phyloP scores from a whole-genome alignment of 1,139 yeast genomes.

The Nakaseomyces glabratus region DNA sequence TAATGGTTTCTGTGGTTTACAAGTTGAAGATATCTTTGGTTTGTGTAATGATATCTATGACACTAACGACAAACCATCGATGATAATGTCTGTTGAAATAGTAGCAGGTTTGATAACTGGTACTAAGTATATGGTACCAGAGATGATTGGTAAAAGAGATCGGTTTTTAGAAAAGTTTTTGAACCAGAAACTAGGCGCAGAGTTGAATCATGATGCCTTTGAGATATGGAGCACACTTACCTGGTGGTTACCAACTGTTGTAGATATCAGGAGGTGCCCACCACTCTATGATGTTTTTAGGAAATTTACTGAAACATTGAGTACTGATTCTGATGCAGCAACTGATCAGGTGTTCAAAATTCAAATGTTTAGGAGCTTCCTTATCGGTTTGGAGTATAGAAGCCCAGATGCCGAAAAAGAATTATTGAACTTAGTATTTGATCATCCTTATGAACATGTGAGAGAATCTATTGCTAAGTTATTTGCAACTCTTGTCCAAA shows the following conservation, averaged over 20 bases:
- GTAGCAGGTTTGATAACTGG: constrained; percentile 50
- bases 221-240: constrained; percentile 71
- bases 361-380: constrained; percentile 45
- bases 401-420: constrained; percentile 43
- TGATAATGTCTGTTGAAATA: constrained; percentile 54
- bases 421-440: constrained; percentile 38
- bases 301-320: constrained; percentile 38
- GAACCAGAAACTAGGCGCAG: constrained; percentile 42
- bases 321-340: constrained; percentile 41
- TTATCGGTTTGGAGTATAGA: constrained; percentile 52
- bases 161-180: constrained; percentile 39
- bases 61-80: constrained; percentile 57
- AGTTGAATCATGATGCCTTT: constrained; percentile 67
- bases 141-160: constrained; percentile 38
- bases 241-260: constrained; percentile 63
- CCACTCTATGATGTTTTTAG: constrained; percentile 41
- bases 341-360: constrained; percentile 56
- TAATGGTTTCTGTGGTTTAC: constrained; percentile 27
- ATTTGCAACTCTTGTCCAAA: constrained; percentile 47
- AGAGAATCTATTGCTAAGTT: constrained; percentile 64
- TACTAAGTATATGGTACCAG: constrained; percentile 34
- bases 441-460: constrained; percentile 67
- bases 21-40: constrained; percentile 19
- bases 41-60: constrained; percentile 45
- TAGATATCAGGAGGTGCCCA: constrained; percentile 61